Conservation (phyloP, 768 basidiomycete genomes). For the Mrakia blollopis region DNA sequence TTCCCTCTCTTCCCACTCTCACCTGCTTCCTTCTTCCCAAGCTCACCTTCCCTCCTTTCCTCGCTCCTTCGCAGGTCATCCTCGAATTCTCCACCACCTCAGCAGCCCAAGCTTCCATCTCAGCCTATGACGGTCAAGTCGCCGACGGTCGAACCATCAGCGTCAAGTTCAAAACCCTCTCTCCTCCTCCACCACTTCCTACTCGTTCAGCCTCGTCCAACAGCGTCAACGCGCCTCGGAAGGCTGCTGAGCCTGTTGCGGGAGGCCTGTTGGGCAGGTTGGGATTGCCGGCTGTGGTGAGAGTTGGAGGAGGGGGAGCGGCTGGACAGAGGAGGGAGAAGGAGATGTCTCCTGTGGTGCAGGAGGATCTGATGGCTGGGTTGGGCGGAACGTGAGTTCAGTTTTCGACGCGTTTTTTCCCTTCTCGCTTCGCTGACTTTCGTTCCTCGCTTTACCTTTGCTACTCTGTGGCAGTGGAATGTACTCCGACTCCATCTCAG, state of each 20-base stretch:
- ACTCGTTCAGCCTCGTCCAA: background rate
- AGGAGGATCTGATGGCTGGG: slow-evolving; percentile 22
- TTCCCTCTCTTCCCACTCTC: background rate
- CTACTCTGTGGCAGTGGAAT: background rate
- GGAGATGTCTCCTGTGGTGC: background rate
- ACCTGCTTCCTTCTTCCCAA: background rate
- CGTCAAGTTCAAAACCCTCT: slow-evolving; percentile 15
- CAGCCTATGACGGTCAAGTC: slow-evolving; percentile 22
- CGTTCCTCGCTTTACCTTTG: background rate
- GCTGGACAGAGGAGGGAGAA: background rate
- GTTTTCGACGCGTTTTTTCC: background rate
- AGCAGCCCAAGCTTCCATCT: slow-evolving; percentile 26
- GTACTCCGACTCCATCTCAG: slow-evolving; percentile 6
- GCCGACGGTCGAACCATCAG: slow-evolving; percentile 30
- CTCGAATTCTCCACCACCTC: slow-evolving; percentile 16
- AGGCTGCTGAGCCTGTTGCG: background rate
- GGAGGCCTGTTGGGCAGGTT: slow-evolving; percentile 17
- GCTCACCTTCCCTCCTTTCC: background rate
- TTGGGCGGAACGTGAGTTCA: background rate
- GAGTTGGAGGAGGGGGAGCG: background rate
- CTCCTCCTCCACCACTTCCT: background rate
- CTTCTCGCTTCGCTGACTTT: background rate
- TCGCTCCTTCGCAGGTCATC: slow-evolving; percentile 10
- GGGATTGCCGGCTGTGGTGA: background rate
- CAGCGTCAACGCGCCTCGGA: background rate